Evolutionary conservation across 169 alveolate species (phyloP).

Genomic region (Babesia gibsoni): DNA sequence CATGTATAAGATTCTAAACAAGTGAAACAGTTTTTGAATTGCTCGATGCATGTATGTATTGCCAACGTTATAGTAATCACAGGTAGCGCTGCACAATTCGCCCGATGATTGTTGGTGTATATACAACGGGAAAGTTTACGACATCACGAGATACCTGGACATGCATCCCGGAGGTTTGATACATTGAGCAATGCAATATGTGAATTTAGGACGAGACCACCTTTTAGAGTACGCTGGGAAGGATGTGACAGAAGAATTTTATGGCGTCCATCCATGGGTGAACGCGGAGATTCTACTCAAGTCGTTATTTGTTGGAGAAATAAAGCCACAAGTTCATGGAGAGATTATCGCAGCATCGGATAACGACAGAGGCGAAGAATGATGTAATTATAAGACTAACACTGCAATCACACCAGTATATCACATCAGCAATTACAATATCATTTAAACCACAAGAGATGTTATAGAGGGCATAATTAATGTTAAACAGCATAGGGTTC

Average conservation of each 20-base stretch:
- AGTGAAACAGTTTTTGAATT: background rate
- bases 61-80: background rate
- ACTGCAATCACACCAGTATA: too few relatives aligned
- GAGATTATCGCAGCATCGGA: background rate
- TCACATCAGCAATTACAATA: too few relatives aligned
- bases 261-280: constrained; percentile 63
- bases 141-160: constrained; percentile 69
- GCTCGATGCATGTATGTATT: background rate
- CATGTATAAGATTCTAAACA: background rate
- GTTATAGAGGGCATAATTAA: too few relatives aligned
- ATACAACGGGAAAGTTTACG: constrained; percentile 72
- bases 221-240: constrained; percentile 61
- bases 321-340: background rate
- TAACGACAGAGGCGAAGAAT: background rate
- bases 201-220: constrained; percentile 50
- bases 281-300: constrained; percentile 57
- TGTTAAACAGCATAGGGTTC: too few relatives aligned
- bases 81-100: constrained; percentile 68
- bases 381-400: too few relatives aligned
- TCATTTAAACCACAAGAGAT: too few relatives aligned
- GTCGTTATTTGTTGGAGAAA: constrained; percentile 50
- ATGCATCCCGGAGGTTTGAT: constrained; percentile 79
- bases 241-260: constrained; percentile 56
- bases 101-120: constrained; percentile 73
- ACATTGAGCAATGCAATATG: background rate